Base-by-base conservation (phyloP, 2,329 filamentous ascomycete species). In the Aspergillus tanneri region DNA sequence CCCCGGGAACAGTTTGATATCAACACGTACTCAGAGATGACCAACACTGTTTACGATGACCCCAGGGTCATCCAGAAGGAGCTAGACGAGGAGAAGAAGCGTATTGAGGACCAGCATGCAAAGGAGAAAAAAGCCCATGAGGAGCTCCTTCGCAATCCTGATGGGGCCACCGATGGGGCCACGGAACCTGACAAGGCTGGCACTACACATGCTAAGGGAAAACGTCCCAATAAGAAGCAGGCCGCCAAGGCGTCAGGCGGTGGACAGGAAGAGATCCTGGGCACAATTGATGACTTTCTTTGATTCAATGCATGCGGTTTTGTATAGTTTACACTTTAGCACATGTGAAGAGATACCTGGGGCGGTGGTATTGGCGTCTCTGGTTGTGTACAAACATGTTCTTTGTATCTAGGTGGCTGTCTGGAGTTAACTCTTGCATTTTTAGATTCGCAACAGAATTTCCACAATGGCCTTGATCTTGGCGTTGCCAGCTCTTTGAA, bases 91-190 rank as follows among this genome's bases (percentile, higher is more conserved):
- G 72, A 74, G 48, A 74, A 71, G 54, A 70, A 67, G 47, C 66
- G 65, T 41, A 73, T 77, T 18, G 73, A 75, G 46, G 69, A 72
- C n/a, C 66, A 76, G 44, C 69, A 75, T 47, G 70, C 68, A 4
- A 71, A 71, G 43, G 70, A 77, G 53, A 72, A 72, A 50, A 62
- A 69, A 43, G 66, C 72, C 6, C 69, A 75, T 48, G 70, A 75
- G 41, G 67, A 74, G 30, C 55, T 70, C 36, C 53, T 75, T 43
- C 68, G 65, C 38, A 74, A 74, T 43, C 71, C 72, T 4, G 64
- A 68, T 36, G 69, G 67, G 12, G 56, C 58, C 2, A 57, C 52
- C 14, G 62, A 62, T 49, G 60, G 60, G 14, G 56, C 59, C 8
- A 35, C 63, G 12, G 62, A 58, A 4, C 63, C 59, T 28, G 70